Conservation (phyloP, 2,329 filamentous ascomycete genomes). For the Rosellinia necatrix region DNA sequence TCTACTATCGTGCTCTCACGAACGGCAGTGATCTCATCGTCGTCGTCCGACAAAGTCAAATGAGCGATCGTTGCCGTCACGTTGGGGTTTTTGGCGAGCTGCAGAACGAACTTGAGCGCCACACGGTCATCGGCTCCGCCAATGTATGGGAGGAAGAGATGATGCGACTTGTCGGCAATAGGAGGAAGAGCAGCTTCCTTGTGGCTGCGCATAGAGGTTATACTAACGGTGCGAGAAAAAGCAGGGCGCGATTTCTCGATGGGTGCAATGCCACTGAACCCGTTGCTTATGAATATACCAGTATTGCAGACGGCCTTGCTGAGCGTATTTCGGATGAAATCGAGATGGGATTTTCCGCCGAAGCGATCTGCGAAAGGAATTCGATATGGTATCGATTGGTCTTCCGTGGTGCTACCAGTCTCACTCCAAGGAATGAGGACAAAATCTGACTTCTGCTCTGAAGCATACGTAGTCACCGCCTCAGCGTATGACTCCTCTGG, state of each 20-base stretch:
- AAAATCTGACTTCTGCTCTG: constrained; percentile 72
- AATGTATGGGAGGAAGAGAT: constrained; percentile 86
- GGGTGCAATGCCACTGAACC: constrained; percentile 46
- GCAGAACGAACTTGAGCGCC: constrained; percentile 79
- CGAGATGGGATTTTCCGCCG: constrained; percentile 65
- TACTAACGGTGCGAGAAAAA: constrained; percentile 56
- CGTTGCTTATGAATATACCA: constrained; percentile 78
- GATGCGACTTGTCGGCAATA: constrained; percentile 71
- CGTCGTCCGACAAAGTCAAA: constrained; percentile 47
- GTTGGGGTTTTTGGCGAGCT: constrained; percentile 78
- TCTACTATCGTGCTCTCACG: constrained; percentile 28
- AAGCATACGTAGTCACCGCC: constrained; percentile 71
- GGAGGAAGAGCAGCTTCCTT: constrained; percentile 62
- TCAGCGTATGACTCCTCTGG: constrained; percentile 80
- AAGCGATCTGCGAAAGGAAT: constrained; percentile 63
- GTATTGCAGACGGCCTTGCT: constrained; percentile 67
- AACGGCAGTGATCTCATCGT: constrained; percentile 35
- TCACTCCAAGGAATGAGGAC: constrained; percentile 91
- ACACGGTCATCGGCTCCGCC: constrained; percentile 81
- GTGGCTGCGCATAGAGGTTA: constrained; percentile 63
- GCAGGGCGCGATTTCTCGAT: constrained; percentile 40
- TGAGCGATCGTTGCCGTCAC: constrained; percentile 79
- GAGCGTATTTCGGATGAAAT: constrained; percentile 74
- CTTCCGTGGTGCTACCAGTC: constrained; percentile 74
- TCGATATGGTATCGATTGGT: constrained; percentile 49